Evolutionary conservation across 116 monocot species (phyloP).

Genomic region (Phalaenopsis hybrid): DNA sequence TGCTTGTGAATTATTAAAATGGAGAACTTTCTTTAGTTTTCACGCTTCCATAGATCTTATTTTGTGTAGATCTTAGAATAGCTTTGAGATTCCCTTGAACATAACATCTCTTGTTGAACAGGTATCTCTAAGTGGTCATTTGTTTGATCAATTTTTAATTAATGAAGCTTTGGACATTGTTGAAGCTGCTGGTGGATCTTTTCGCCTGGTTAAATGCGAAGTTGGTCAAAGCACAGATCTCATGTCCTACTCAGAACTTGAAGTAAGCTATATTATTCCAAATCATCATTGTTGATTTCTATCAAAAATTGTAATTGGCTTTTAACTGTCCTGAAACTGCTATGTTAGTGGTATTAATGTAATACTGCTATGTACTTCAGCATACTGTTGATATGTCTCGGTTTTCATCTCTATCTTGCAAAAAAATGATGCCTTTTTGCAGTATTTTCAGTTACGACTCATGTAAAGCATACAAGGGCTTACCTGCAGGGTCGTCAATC

Average conservation of each 20-base stretch:
- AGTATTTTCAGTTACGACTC: background rate
- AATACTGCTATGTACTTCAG: background rate
- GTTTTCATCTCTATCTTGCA: background rate
- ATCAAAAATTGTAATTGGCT: background rate
- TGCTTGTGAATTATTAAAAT: background rate
- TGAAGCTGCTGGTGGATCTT: slow-evolving; percentile 89
- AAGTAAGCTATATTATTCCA: slow-evolving; percentile 40
- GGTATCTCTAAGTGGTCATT: slow-evolving; percentile 96
- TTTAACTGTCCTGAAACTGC: background rate
- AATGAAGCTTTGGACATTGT: slow-evolving; percentile 95
- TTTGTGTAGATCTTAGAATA: slow-evolving; percentile 2
- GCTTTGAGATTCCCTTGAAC: slow-evolving; percentile 8
- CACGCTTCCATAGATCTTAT: background rate
- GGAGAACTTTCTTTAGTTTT: background rate
- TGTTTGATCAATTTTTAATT: slow-evolving; percentile 91
- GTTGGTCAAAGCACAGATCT: slow-evolving; percentile 73
- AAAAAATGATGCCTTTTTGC: background rate
- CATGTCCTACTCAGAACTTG: slow-evolving; percentile 88
- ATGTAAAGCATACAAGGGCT: background rate
- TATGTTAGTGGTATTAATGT: background rate
- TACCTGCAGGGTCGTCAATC: background rate
- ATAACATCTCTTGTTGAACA: slow-evolving; percentile 17
- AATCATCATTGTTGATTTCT: background rate
- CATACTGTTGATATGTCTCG: background rate
- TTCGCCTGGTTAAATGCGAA: slow-evolving; percentile 72